Conservation (phyloP, 202 grass and related monocot genomes). For the Saccharum hybrid region DNA sequence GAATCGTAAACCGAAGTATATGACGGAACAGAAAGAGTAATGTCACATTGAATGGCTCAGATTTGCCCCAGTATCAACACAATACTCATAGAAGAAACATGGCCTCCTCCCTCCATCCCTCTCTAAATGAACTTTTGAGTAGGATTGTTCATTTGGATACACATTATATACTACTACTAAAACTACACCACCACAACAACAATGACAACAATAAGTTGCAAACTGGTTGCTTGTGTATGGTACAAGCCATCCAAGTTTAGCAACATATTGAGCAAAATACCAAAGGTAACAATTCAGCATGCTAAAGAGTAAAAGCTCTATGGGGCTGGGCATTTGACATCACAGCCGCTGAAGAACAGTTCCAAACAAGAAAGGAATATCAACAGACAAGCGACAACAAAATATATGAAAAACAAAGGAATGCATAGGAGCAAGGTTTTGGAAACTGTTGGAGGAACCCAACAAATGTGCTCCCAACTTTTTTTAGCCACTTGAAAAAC, state of each 20-base stretch:
- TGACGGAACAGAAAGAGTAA: neutral
- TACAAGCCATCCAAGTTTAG: slow-evolving; percentile 40
- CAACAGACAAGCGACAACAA: neutral
- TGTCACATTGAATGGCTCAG: neutral
- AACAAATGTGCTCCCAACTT: neutral
- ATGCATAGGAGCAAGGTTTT: neutral
- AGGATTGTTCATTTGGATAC: too few relatives aligned
- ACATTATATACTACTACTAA: too few relatives aligned
- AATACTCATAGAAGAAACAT: neutral
- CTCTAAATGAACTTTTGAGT: neutral
- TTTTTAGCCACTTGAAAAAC: neutral
- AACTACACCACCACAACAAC: neutral
- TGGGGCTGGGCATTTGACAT: slow-evolving; percentile 16
- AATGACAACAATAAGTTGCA: neutral
- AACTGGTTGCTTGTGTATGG: slow-evolving; percentile 40
- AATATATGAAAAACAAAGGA: neutral
- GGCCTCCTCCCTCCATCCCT: neutral
- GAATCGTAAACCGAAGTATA: neutral
- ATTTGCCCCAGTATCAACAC: too few relatives aligned
- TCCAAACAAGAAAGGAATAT: neutral
- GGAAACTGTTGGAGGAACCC: neutral
- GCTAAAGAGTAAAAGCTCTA: neutral
- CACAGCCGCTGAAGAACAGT: neutral
- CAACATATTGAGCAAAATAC: slow-evolving; percentile 1
- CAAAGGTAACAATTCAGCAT: neutral